Evolutionary conservation across 495 filamentous ascomycete species (phyloP).

Genomic region (Penicillium canariense): DNA sequence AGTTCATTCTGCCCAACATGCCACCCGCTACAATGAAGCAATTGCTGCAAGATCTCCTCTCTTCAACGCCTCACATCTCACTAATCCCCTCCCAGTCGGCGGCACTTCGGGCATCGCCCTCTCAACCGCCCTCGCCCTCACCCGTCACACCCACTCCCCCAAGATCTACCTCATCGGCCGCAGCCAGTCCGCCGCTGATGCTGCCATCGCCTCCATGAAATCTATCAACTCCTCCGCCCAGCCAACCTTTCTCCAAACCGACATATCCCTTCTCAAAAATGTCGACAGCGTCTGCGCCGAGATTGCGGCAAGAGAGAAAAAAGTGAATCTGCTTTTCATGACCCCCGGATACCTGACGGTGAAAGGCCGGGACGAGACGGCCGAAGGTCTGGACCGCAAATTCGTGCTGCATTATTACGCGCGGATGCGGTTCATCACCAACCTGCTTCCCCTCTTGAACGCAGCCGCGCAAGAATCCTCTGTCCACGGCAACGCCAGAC

Average conservation of each 20-base stretch:
- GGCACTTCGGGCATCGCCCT: constrained; percentile 65
- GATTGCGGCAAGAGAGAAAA: constrained; percentile 53
- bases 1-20: background rate
- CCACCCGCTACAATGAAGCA: no score
- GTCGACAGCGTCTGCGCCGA: constrained; percentile 59
- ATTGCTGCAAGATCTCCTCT: no score
- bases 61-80: background rate
- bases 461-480: constrained; percentile 24
- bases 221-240: constrained; percentile 34
- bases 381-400: constrained; percentile 59
- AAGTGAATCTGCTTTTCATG: constrained; percentile 60
- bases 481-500: no score
- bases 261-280: constrained; percentile 52
- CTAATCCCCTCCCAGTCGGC: constrained; percentile 42
- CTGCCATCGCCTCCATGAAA: constrained; percentile 36
- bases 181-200: constrained; percentile 35
- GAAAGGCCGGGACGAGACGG: constrained; percentile 49
- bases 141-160: constrained; percentile 46
- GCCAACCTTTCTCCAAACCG: constrained; percentile 51
- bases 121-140: constrained; percentile 56
- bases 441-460: constrained; percentile 60
- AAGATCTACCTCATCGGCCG: constrained; percentile 50
- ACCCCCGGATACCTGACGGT: constrained; percentile 29
- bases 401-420: constrained; percentile 60
- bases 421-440: constrained; percentile 61